phyloP scores from a whole-genome alignment of 345 rosid genomes.

The Mercurialis annua region DNA sequence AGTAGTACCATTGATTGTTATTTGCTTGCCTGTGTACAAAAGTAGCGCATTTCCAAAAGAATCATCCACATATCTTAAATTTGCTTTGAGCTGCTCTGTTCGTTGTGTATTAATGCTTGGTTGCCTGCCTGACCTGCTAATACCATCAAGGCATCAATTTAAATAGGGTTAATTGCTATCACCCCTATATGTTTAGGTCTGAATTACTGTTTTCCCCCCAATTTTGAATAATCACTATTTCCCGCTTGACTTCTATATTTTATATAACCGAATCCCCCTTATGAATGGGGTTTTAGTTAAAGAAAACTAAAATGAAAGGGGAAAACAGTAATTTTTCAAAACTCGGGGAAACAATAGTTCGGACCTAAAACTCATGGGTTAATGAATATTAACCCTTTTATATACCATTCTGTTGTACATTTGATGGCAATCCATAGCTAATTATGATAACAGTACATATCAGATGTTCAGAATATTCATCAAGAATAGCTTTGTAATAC shows the following conservation, averaged over 20 bases:
- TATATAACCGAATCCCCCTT: too few relatives aligned
- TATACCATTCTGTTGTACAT: not conserved
- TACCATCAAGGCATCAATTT: too few relatives aligned
- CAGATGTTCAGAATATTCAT: too few relatives aligned
- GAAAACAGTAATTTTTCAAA: too few relatives aligned
- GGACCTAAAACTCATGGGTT: not conserved
- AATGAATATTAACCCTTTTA: not conserved
- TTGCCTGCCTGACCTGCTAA: not conserved
- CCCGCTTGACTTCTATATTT: too few relatives aligned
- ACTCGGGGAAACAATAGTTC: not conserved
- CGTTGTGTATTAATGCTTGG: not conserved
- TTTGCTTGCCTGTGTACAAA: constrained; percentile 6
- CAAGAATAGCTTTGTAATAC: too few relatives aligned
- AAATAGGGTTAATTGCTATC: too few relatives aligned
- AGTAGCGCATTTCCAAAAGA: not conserved
- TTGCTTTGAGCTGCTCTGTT: not conserved
- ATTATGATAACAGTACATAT: not conserved
- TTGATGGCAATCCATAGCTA: not conserved
- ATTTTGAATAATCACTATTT: too few relatives aligned
- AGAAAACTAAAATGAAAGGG: too few relatives aligned
- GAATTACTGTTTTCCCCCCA: too few relatives aligned
- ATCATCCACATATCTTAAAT: not conserved
- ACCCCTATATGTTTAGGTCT: too few relatives aligned
- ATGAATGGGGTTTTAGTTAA: too few relatives aligned
- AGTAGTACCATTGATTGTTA: constrained; percentile 1